Conservation (phyloP, 2,329 filamentous ascomycete genomes). For the Chrysoporthe deuterocubensis region DNA sequence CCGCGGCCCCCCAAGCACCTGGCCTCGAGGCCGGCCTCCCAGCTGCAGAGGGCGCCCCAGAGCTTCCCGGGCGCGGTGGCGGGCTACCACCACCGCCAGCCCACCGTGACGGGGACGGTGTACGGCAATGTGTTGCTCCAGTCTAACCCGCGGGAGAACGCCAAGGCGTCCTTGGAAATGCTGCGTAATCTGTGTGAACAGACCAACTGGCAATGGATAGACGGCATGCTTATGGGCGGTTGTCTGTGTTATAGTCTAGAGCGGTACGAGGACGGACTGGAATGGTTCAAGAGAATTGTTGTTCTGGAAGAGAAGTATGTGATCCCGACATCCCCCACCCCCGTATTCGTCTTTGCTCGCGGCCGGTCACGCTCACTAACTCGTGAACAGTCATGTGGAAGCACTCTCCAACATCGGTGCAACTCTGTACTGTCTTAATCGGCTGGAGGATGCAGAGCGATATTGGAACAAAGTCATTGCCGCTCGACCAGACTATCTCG, state of each 20-base stretch:
- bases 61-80: slow-evolving; percentile 26
- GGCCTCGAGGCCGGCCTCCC: slow-evolving; percentile 20
- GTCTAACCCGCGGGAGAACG: slow-evolving; percentile 52
- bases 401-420: slow-evolving; percentile 93
- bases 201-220: slow-evolving; percentile 85
- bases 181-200: slow-evolving; percentile 77
- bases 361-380: slow-evolving; percentile 31
- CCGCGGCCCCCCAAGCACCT: slow-evolving; percentile 53
- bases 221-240: slow-evolving; percentile 88
- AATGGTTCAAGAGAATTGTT: slow-evolving; percentile 72
- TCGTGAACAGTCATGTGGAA: slow-evolving; percentile 74
- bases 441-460: slow-evolving; percentile 80
- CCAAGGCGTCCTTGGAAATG: slow-evolving; percentile 70
- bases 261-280: slow-evolving; percentile 75
- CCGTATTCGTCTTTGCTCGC: background rate
- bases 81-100: slow-evolving; percentile 19
- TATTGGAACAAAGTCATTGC: slow-evolving; percentile 87
- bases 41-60: slow-evolving; percentile 27
- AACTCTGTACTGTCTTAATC: slow-evolving; percentile 81
- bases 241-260: slow-evolving; percentile 91
- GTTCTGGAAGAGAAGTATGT: slow-evolving; percentile 60
- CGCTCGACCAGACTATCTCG: slow-evolving; percentile 84
- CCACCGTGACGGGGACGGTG: slow-evolving; percentile 30
- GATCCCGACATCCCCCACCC: background rate
- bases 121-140: slow-evolving; percentile 38